Conservation (phyloP, 768 basidiomycete genomes). For the Kwoniella mangroviensis region DNA sequence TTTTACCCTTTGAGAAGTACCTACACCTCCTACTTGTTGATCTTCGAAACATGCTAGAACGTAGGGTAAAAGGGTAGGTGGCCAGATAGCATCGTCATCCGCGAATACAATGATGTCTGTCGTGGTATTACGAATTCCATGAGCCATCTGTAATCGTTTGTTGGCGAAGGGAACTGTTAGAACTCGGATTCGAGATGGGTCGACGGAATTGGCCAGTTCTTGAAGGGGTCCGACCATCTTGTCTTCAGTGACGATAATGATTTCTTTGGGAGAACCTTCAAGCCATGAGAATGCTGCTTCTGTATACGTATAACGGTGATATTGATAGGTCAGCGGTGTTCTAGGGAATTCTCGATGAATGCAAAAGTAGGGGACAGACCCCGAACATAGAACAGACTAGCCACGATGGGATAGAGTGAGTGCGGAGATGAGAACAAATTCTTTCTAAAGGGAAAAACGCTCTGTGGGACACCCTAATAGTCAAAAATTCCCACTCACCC, state of each 20-base stretch:
- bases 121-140: conserved; percentile 85
- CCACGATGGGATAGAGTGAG: too few relatives aligned
- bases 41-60: conserved; percentile 92
- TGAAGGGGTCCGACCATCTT: conserved; percentile 88
- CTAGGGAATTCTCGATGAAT: too few relatives aligned
- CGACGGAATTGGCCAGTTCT: conserved; percentile 83
- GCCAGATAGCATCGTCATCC: conserved; percentile 96
- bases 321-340: conserved; percentile 18
- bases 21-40: conserved; percentile 89
- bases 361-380: too few relatives aligned
- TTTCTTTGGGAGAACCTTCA: conserved; percentile 84
- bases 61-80: conserved; percentile 83
- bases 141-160: conserved; percentile 90
- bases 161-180: conserved; percentile 91
- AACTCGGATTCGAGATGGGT: conserved; percentile 77
- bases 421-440: too few relatives aligned
- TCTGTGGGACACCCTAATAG: too few relatives aligned
- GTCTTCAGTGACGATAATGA: conserved; percentile 78
- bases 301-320: conserved; percentile 17
- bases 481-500: conserved; percentile 41
- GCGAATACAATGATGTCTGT: conserved; percentile 95
- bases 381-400: too few relatives aligned
- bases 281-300: conserved; percentile 92
- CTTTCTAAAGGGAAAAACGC: too few relatives aligned
- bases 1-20: conserved; percentile 87